Base-by-base conservation (phyloP, 2,329 filamentous ascomycete genomes). In the Pyricularia sp. region DNA sequence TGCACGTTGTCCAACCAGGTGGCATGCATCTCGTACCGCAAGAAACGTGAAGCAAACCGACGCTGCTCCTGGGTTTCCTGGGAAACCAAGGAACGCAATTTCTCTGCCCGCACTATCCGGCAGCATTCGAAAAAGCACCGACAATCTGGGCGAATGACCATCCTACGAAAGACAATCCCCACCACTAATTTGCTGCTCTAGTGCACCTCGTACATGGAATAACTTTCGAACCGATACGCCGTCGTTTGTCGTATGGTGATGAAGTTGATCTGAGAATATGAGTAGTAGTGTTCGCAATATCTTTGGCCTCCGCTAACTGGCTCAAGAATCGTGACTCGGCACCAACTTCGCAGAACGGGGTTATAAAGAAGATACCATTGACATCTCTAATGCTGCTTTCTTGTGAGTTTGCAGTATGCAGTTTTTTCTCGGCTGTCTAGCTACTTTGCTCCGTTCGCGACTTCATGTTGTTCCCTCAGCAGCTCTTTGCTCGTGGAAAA, bases 321-420 rank as follows among this genome's bases (percentile, higher is more conserved):
- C 53, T 22, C 53, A n/a, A 10, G 13, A 57, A 57, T 8, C 26
- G 53, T 24, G n/a, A 57, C 8, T 64, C 10, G 59, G 63, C 33
- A 62, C 67, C 26, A 16, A 22, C 31, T 30, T 65, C 55, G 55
- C 9, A 30, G 64, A 55, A 49, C 35, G 49, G 62, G 13, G 62
- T 53, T 24, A 44, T 22, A 22, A 65, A 62, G 26, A 60, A 61
- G 8, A 62, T 30, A 16, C 65, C 65, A 57, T 65, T 65, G 33
- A 63, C 62, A 24, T 65, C 62, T 40, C 30, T 49, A 8, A 65
- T 28, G 35, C 33, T 40, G 19, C 31, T 26, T 24, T 9, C 24
- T n/a, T 13, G 22, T 57, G 24, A 4, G 16, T 6, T 13, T 57
- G 19, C 2, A 1, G 5, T 24, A 16, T 26, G 24, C 12, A 6